Evolutionary conservation across 1,284 basidiomycete genomes (phyloP), one percentile per base, ranked within the genome.

Genomic region (Ceratobasidium sp.): DNA sequence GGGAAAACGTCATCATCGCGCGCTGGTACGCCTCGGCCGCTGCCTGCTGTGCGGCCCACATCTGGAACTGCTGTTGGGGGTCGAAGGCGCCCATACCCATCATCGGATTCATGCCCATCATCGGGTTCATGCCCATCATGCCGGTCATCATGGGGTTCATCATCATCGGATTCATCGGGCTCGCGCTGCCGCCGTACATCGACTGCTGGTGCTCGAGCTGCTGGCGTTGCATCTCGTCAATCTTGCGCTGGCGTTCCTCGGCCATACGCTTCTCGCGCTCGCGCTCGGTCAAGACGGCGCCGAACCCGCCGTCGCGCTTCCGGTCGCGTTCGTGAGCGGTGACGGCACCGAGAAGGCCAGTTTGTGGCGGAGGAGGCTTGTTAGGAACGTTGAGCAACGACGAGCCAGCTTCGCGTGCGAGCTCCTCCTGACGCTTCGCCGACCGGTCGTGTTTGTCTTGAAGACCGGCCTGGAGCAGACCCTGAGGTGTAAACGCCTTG

Each of bases 371-470:
- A 4, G 96, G 96, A 0, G 97, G 96, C 84, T 98, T 98, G 83
- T 92, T 91, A 3, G 95, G 95, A 26, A 99, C 95, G 83, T 97
- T 97, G 85, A 99, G 93, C 77, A 99, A 89, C 12, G 95, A 94
- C 40, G 91, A 92, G 48, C 98, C 98, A 9, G 89, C 91, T 84
- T 97, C 96, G 62, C 97, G 89, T 5, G 97, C 97, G 15, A 95
- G 87, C 84, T 97, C 94, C 84, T 99, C 97, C 82, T 98, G 96
- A 71, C 93, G 90, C 85, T 97, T 97, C 10, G 98, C 97, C 33
- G 96, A 97, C 61, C 96, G 91, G 83, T 98, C 96, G 82, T 96
- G 92, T 84, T 96, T 97, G 84, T 99, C 97, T 83, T 97, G 95
- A 81, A 98, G 89, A 46, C 97, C 97, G 61, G 96, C 96, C 79